Conservation (phyloP, 768 basidiomycete species). For the Paxillus rubicundulus region DNA sequence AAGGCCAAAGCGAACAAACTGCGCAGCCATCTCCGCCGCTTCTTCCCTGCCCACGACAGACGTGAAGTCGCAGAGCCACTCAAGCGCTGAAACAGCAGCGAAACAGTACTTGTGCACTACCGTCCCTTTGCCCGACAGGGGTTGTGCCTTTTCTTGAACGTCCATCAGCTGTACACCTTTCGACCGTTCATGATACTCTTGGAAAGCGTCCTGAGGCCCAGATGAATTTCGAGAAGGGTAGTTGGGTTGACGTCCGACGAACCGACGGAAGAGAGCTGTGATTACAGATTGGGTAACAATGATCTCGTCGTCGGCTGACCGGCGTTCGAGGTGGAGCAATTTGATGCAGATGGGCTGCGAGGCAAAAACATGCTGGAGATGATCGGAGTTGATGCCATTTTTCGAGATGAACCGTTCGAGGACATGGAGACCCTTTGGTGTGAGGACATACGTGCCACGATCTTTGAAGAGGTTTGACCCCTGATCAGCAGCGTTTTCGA, state of each 20-base stretch:
- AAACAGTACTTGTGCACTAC: constrained; percentile 70
- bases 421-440: constrained; percentile 97
- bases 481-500: constrained; percentile 94
- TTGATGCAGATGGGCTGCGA: constrained; percentile 97
- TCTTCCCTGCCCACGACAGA: constrained; percentile 95
- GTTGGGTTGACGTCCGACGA: constrained; percentile 86
- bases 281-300: constrained; percentile 93
- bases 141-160: constrained; percentile 62
- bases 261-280: constrained; percentile 93
- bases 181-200: constrained; percentile 76
- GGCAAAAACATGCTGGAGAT: constrained; percentile 84
- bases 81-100: constrained; percentile 80
- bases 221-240: constrained; percentile 49
- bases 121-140: constrained; percentile 45
- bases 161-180: constrained; percentile 74
- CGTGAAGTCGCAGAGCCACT: constrained; percentile 98
- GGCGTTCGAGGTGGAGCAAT: constrained; percentile 92
- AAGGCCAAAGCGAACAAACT: constrained; percentile 94
- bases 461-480: constrained; percentile 93
- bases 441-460: constrained; percentile 91
- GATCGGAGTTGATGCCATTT: constrained; percentile 96
- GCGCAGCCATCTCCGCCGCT: constrained; percentile 95
- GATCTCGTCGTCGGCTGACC: constrained; percentile 93
- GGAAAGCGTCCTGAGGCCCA: constrained; percentile 56
- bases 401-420: constrained; percentile 99